A percentile compares a stretch with the other conserved stretches of the same genome.
Evolutionary conservation across 331 rosid species (phyloP).

Genomic region (Pyracantha coccinea): DNA sequence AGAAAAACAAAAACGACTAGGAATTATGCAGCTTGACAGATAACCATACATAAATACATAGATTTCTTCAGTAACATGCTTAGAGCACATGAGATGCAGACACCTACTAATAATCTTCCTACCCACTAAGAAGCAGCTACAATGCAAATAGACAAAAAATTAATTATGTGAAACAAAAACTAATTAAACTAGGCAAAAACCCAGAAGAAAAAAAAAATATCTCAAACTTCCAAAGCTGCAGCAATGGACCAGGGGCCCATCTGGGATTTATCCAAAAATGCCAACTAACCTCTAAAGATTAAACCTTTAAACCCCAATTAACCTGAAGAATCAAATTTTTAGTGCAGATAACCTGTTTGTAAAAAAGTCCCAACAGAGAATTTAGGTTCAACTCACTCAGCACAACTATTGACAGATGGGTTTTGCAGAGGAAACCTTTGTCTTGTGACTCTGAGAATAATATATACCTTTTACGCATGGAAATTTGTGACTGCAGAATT

Average conservation of each 20-base stretch:
- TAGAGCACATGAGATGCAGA: background rate
- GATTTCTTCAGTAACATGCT: background rate
- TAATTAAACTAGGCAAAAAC: slow-evolving; percentile 7
- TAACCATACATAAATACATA: background rate
- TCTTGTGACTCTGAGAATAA: slow-evolving; percentile 13
- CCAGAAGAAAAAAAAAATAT: background rate
- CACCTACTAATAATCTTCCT: background rate
- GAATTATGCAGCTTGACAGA: background rate
- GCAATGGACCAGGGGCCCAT: slow-evolving; percentile 12
- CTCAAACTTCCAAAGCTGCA: slow-evolving; percentile 13
- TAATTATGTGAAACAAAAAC: slow-evolving; percentile 5
- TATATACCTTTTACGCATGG: slow-evolving; percentile 39
- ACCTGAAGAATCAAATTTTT: background rate
- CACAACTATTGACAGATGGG: too few species aligned
- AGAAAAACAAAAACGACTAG: background rate
- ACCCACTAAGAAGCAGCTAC: slow-evolving; percentile 5
- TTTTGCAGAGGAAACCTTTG: slow-evolving; percentile 18
- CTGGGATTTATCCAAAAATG: slow-evolving; percentile 4
- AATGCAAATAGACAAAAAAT: slow-evolving; percentile 9
- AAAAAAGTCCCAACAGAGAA: background rate
- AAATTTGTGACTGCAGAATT: slow-evolving; percentile 53
- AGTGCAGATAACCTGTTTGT: background rate
- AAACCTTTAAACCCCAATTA: background rate
- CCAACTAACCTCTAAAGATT: background rate
- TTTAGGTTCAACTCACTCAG: too few species aligned